Conservation (phyloP, 768 basidiomycete species). For the Tylopilus felleus region DNA sequence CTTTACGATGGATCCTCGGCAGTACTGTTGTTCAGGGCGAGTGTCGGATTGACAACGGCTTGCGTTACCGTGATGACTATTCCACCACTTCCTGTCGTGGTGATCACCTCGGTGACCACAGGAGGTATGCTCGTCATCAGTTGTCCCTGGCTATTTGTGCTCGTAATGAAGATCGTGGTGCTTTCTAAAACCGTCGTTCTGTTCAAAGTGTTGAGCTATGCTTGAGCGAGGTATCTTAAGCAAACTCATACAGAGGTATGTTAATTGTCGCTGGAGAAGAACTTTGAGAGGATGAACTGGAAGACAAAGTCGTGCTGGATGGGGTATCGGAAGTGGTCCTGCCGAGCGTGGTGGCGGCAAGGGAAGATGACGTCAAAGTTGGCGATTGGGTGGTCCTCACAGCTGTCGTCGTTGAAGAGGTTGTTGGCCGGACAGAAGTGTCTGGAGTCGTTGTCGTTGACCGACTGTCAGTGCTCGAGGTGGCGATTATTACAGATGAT, state of each 20-base stretch:
- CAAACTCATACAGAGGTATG: slow-evolving; percentile 26
- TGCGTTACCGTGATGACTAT: slow-evolving; percentile 56
- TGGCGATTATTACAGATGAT: slow-evolving; percentile 14
- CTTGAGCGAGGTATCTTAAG: slow-evolving; percentile 4
- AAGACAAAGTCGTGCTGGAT: slow-evolving; percentile 3
- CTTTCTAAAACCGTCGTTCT: slow-evolving; percentile 52
- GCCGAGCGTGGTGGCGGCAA: slow-evolving; percentile 1
- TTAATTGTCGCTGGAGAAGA: slow-evolving; percentile 2
- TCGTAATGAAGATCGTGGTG: slow-evolving; percentile 50
- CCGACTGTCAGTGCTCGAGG: slow-evolving; percentile 15
- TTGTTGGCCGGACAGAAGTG: slow-evolving; percentile 21
- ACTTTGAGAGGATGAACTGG: slow-evolving; percentile 7
- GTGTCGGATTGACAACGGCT: slow-evolving; percentile 67
- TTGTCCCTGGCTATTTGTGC: slow-evolving; percentile 56
- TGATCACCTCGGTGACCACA: slow-evolving; percentile 53
- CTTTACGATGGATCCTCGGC: slow-evolving; percentile 48
- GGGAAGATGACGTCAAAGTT: slow-evolving; percentile 9
- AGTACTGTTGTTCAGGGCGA: slow-evolving; percentile 46
- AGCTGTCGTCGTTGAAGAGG: slow-evolving; percentile 16
- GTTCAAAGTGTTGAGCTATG: slow-evolving; percentile 15
- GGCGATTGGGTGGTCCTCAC: slow-evolving; percentile 7
- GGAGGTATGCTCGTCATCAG: slow-evolving; percentile 50
- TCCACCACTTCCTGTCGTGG: slow-evolving; percentile 55
- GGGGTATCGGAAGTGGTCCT: slow-evolving; percentile 12
- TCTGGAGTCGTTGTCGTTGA: slow-evolving; percentile 19